Evolutionary conservation across 805 yeast genomes (phyloP), one percentile per base, ranked within the genome.

Genomic region (Starmerella riodocensis): DNA sequence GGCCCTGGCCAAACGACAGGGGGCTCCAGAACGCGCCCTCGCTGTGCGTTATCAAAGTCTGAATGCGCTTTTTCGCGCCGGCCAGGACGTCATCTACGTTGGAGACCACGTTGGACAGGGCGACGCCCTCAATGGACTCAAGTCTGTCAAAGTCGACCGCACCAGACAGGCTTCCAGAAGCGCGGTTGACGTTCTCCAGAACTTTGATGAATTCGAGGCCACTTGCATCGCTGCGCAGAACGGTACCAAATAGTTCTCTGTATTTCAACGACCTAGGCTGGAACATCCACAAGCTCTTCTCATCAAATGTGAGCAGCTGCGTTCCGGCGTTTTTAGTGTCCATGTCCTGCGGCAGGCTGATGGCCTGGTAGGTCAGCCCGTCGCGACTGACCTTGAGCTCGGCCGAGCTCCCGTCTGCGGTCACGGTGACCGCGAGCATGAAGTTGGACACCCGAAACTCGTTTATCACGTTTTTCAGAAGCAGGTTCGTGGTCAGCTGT

Each of bases 11-110:
- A 4, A 96, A 88, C 1, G 58, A 54, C 16, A 91, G 50, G 43
- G 64, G 74, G 4, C 66, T 58, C 96, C 97, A 88, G 45, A 78
- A 76, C 4, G 88, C 82, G 41, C 95, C 98, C 58, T 91, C 96
- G 57, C 84, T 84, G 54, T 77, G 83, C 0, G 96, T 73, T 39
- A 86, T 81, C 57, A 65, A 68, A 0, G 95, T 70, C 55, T 74
- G 75, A 43, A 88, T 57, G 47, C 65, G 58, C 57, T 86, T 86
- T 7, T 56, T 48, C 4, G 64, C 61, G 6, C 72, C 73, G 1
- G 51, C 48, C 6, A 51, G 56, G 3, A 69, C 69, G 6, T 69
- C 69, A 1, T 62, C 59, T 0, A 69, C 58, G 49, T 80, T 80
- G 7, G 59, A 45, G 3, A 86, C 94, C 4, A 70, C 62, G 57